Base-by-base conservation (phyloP, 2,329 filamentous ascomycete species). In the Hypoxylon sp. region DNA sequence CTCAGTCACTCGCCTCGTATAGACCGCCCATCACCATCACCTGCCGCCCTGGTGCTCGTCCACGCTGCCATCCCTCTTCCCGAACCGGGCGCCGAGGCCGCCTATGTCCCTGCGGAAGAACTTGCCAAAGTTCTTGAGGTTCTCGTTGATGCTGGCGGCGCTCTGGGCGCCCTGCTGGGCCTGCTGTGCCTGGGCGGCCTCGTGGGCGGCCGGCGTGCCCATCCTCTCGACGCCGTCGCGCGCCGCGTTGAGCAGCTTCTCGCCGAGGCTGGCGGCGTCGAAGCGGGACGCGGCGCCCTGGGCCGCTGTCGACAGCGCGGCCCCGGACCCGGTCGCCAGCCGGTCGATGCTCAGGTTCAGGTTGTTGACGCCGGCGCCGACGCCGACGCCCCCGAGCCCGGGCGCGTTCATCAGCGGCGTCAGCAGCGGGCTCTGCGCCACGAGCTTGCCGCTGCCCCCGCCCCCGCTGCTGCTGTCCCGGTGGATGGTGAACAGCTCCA, bases 61-160 rank as follows among this genome's bases (percentile, higher is more conserved):
- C 47, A 38, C 63, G 48, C 78, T 80, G 1, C 76, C 76, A 53
- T 84, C 82, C 48, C 83, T 75, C 75, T 84, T 87, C 42, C 89
- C 90, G 73, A 93, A 93, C 64, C 89, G 79, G 9, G 84, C 85
- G 2, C 90, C 88, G 63, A 94, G 83, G 2, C 88, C 86, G 24
- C 90, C 90, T 62, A 94, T 88, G 78, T 97, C 94, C 62, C 94
- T 81, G 62, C 89, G 87, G 79, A 98, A 98, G 77, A 98, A 97
- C 76, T 96, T 97, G 20, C 94, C 94, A 76, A 99, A 91, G 73
- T 92, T 97, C 78, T 92, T 93, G 75, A 98, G 73, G 75, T 97
- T 97, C 75, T 96, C 93, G 72, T 97, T 96, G 63, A 97, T 84
- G 48, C 89, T 91, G 6, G 84, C 85, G 68, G 88, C 86, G 13